phyloP scores from a whole-genome alignment of 176 grass and related monocot species.

The Phragmites australis region DNA sequence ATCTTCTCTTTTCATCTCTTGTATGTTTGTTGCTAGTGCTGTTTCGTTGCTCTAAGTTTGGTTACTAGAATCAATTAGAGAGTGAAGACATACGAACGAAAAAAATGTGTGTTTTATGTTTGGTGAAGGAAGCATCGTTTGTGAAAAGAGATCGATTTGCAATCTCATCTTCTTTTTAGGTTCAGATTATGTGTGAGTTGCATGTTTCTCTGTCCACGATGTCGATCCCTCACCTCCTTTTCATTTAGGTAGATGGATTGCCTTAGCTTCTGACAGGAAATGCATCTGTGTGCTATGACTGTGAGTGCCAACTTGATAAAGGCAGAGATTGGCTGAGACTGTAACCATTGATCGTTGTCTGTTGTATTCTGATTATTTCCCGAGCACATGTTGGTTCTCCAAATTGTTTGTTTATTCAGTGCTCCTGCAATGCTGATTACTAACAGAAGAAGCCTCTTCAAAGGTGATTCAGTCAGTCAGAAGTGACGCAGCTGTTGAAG shows the following conservation, averaged over 20 bases:
- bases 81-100: no score
- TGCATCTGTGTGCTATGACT: not conserved
- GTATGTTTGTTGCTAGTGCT: no score
- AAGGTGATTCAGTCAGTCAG: not conserved
- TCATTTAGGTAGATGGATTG: not conserved
- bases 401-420: not conserved
- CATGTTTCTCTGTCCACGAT: no score
- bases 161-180: not conserved
- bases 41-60: no score
- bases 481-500: not conserved
- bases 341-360: not conserved
- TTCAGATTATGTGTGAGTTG: not conserved
- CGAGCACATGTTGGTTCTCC: not conserved
- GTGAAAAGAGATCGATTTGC: not conserved
- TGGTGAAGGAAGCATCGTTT: not conserved
- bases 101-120: not conserved
- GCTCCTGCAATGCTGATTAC: not conserved
- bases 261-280: not conserved
- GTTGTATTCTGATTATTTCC: not conserved
- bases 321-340: slow-evolving; percentile 1
- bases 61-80: not conserved
- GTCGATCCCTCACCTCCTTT: no score
- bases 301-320: slow-evolving; percentile 6
- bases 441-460: not conserved
- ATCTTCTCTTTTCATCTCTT: not conserved